Base-by-base conservation (phyloP, 306 rosid genomes). In the Sophora flavescens region DNA sequence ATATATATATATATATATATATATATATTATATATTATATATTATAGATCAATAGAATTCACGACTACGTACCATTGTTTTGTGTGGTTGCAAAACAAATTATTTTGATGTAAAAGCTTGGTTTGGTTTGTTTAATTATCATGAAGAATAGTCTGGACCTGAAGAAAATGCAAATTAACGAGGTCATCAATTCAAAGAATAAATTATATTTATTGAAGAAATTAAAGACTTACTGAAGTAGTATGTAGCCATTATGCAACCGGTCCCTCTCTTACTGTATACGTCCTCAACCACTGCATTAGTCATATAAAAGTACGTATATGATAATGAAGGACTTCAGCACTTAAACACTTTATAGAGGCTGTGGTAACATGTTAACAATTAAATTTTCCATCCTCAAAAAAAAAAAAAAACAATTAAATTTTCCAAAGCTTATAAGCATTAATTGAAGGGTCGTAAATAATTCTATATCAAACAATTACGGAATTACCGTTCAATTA, bases 111-210 rank as follows among this genome's bases (percentile, higher is more conserved):
- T 13, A 14, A 61, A 61, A 33, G 13, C 5, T 33, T 33, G 44
- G 45, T 35, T 61, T 33, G 64, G 64, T 59, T 10, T 58, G 39
- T 58, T 58, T 15, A 57, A 57, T 57, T 57, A 57, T 57, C 12
- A 8, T 12, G 61, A 54, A 56, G 63, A 57, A 58, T 22, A 57
- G n/a, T 26, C 14, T 18, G 22, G 30, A 53, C 32, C 1, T 6
- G 36, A 26, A n/a, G 11, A 57, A 1, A 57, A 8, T 10, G 63
- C 36, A 54, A 54, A 22, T 22, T 22, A 22, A 22, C 22, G 22
- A 22, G 8, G 26, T 57, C 5, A 26, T 57, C 38, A 26, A 26
- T 9, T 4, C 63, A 32, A 26, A 15, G 8, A 11, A 30, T 59
- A 59, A 59, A 59, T 59, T 28, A 58, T 30, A 26, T 11, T 58